A percentile compares a stretch with the other conserved stretches of the same genome.
phyloP scores from a whole-genome alignment of 768 basidiomycete species.

The Pluteus cervinus region DNA sequence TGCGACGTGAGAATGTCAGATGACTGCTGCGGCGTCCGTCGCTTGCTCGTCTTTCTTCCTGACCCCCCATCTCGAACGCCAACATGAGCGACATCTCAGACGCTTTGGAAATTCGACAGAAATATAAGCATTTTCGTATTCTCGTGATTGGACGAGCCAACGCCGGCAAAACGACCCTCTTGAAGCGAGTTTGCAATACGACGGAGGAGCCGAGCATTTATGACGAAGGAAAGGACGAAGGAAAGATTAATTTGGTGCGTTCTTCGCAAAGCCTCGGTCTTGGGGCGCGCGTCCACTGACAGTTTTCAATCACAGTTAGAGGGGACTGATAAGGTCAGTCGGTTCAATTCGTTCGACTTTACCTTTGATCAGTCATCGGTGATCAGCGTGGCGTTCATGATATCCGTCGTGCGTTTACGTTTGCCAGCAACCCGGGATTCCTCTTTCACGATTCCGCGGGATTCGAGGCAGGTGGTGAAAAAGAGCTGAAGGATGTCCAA shows the following conservation, averaged over 20 bases:
- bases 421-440: conserved; percentile 28
- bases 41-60: too few relatives aligned
- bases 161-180: conserved; percentile 34
- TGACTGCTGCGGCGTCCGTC: too few relatives aligned
- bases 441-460: conserved; percentile 39
- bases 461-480: conserved; percentile 27
- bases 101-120: conserved; percentile 13
- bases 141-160: conserved; percentile 34
- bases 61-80: too few relatives aligned
- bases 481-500: conserved; percentile 21
- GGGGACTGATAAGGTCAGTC: too few relatives aligned
- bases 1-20: too few relatives aligned
- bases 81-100: too few relatives aligned
- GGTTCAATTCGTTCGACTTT: too few relatives aligned
- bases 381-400: conserved; percentile 30
- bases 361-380: too few relatives aligned
- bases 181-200: conserved; percentile 30
- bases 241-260: too few relatives aligned
- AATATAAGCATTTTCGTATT: conserved; percentile 26
- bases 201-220: conserved; percentile 21
- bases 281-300: too few relatives aligned
- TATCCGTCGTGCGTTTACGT: conserved; percentile 22
- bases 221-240: conserved; percentile 7
- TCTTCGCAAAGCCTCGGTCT: too few relatives aligned
- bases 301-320: too few relatives aligned